These are phyloP conservation scores for Evernia prunastri DNA, from an alignment of 495 filamentous ascomycete genomes.

Conservation along the genomic window DNA sequence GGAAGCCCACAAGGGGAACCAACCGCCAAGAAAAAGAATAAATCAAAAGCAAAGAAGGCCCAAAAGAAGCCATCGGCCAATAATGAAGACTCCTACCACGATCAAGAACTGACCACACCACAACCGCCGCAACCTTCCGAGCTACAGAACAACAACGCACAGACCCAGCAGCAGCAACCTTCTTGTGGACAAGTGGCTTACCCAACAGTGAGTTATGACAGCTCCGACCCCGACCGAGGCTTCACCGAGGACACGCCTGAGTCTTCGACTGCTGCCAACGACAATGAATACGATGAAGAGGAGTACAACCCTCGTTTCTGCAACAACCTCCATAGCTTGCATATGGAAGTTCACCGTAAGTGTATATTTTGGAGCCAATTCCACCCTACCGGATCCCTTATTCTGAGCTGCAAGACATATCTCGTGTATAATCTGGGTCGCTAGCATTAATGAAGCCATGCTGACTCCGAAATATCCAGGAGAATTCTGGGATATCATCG, in stretches of 20 bases:
- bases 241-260: background rate
- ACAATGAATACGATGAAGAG: background rate
- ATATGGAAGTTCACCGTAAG: constrained; percentile 10
- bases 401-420: no score
- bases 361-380: no score
- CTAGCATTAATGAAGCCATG: no score
- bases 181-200: background rate
- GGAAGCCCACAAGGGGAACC: background rate
- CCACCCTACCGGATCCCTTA: no score
- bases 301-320: background rate
- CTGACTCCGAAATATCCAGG: no score
- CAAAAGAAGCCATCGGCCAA: background rate
- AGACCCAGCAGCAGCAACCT: background rate
- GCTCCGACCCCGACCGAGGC: background rate
- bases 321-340: background rate
- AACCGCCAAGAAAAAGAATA: background rate
- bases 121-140: background rate
- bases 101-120: background rate
- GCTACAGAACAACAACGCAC: background rate
- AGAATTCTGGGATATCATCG: constrained; percentile 11
- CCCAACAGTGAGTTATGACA: background rate
- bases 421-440: no score
- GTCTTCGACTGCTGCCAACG: background rate
- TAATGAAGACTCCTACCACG: background rate
- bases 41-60: background rate